phyloP scores from a whole-genome alignment of 805 yeast genomes.

The Kazachstania martiniae region DNA sequence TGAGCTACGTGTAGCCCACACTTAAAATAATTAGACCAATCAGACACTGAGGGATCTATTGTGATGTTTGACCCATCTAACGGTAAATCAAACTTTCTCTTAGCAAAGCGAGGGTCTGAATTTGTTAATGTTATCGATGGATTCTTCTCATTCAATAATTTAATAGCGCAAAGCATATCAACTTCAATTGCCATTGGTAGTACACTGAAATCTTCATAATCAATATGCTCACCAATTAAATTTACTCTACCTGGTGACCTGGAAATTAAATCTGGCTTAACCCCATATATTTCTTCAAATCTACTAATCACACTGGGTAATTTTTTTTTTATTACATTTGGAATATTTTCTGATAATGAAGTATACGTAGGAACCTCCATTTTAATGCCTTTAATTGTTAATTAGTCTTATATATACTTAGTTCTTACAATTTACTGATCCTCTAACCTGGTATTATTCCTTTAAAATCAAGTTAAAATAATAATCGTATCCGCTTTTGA shows the following conservation, averaged over 20 bases:
- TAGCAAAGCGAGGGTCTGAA: constrained; percentile 27
- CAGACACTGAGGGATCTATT: constrained; percentile 40
- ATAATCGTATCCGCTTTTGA: too few relatives aligned
- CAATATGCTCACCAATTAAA: constrained; percentile 66
- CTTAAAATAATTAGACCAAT: constrained; percentile 59
- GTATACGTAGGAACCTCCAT: too few relatives aligned
- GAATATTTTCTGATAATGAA: too few relatives aligned
- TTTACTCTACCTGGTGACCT: constrained; percentile 70
- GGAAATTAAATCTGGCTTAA: constrained; percentile 34
- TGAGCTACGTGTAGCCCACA: constrained; percentile 55
- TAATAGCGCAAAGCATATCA: constrained; percentile 51
- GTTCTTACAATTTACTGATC: too few relatives aligned
- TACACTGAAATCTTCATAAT: constrained; percentile 54
- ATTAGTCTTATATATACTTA: too few relatives aligned
- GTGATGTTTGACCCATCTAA: constrained; percentile 30
- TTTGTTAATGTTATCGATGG: constrained; percentile 29
- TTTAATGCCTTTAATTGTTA: too few relatives aligned
- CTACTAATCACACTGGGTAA: constrained; percentile 5
- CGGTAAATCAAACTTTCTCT: constrained; percentile 31
- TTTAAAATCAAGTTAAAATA: too few relatives aligned
- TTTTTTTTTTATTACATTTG: constrained; percentile 4
- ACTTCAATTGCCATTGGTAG: constrained; percentile 63
- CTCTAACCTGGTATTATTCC: too few relatives aligned
- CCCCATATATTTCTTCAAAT: constrained; percentile 7
- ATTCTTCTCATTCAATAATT: constrained; percentile 12